Base-by-base conservation (phyloP, 2,329 filamentous ascomycete species). In the Nemania sp. region DNA sequence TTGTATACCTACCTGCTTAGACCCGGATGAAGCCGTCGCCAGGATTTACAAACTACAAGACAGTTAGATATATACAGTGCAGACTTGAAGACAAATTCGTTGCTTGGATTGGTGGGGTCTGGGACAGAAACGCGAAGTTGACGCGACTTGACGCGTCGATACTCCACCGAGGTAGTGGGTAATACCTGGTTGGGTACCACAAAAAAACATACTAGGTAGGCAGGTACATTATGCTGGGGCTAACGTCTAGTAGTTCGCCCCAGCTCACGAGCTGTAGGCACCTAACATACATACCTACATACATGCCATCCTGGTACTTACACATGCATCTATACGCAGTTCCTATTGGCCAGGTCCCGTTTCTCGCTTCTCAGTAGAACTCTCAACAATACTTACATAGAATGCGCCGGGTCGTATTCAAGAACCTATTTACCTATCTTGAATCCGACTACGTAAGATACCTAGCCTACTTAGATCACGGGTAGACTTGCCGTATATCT, bases 71-170 rank as follows among this genome's bases (percentile, higher is more conserved):
- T 35, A 38, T 35, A 62, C 59, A 62, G 35, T 56, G 22, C 20
- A 58, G 61, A 61, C 49, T 35, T 59, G 6, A 35, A 47, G 52
- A 57, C 54, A 27, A 18, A 49, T 24, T 49, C 32, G 51, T 45
- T 53, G 47, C 51, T n/a, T 54, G 49, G 54, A 51, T 53, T 49
- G 47, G 60, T 58, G 66, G 57, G 65, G 26, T 45, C 13, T 51
- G 58, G 35, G 18, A 26, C 47, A 38, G 43, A 58, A 66, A 75
- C 74, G 70, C 74, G 74, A 76, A 68, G 67, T 24, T 71, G 68
- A 74, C 74, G 70, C 74, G 74, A 69, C 53, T 65, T 35, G 62
- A 71, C 74, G 73, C 73, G 74, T 73, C 11, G 35, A 62, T 20
- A 60, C 29, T 26, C 35, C 26, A 35, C 15, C 55, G 20, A 8